Base-by-base conservation (phyloP, 768 basidiomycete species). In the Sutorius australiensis region DNA sequence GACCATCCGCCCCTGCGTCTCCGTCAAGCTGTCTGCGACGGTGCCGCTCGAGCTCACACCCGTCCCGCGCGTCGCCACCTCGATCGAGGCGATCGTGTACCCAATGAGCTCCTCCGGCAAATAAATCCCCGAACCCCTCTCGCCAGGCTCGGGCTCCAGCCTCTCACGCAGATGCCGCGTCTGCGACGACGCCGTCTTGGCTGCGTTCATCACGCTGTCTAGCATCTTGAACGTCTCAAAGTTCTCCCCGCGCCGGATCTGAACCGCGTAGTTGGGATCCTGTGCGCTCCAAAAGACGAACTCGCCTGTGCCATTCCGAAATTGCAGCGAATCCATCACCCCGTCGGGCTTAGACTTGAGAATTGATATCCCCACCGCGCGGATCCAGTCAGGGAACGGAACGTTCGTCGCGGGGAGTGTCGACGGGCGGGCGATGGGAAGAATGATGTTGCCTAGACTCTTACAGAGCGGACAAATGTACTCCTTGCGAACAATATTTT, bases 391-490 rank as follows among this genome's bases (percentile, higher is more conserved):
- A 0, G 90, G 76, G 66, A 97, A 90, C 0, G 86, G 79, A 0
- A 81, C 71, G 4, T 69, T 72, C 53, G 81, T 88, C 3, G 66
- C 64, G 30, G 72, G 62, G 14, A 68, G 66, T 21, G 77, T 67
- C 33, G 73, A 77, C 0, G 84, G 75, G 12, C 75, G 74, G 5
- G 80, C 76, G 16, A 95, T 85, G 0, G 97, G 97, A 1, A 99
- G 77, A 38, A 99, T 86, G 30, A 93, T 83, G 68, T 99, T 99
- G 3, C 95, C 94, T 6, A 98, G 76, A 61, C 91, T 93, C 72
- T 98, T 98, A 76, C 97, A 99, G 5, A 99, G 74, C 1, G 97
- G 97, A 61, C 97, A 99, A 43, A 98, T 89, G 72, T 87, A 98
- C 63, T 99, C 97, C 60, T 89, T 88, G 37, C 97, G 80, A 14